Evolutionary conservation across 352 stramenopile species (phyloP), one percentile per base, ranked within the genome.

Genomic region (Lagenidium giganteum): DNA sequence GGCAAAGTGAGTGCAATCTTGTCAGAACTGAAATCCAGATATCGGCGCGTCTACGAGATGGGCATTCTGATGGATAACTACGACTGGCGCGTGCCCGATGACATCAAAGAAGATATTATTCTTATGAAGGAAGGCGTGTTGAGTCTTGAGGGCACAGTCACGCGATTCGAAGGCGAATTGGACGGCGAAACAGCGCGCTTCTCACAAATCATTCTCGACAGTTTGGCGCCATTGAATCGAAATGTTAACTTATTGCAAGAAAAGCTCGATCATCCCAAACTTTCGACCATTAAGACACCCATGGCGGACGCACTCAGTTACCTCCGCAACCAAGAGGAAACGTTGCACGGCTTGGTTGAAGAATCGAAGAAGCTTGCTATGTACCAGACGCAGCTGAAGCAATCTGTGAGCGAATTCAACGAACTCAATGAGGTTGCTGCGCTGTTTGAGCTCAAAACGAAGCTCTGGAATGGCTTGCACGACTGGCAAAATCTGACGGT

Each of bases 81-180:
- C 51, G 64, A 83, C 7, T 97, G 92, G 93, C 66, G 76, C 13
- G 69, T 97, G 3, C 84, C 88, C 0, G 92, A 98, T 25, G 71
- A 97, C 20, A 78, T 97, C 49, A 95, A 95, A 41, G 90, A 95
- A 40, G 70, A 96, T 43, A 93, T 98, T 38, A 85, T 96, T 38
- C 81, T 98, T 31, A 89, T 97, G 75, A 95, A 96, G 26, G 85
- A 97, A 54, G 84, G 90, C 6, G 87, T 98, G 2, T 51, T 87
- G 29, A 84, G 75, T 29, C 63, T 98, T 1, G 92, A 98, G 61
- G 78, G 76, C 5, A 94, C 84, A 0, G 67, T 96, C 2, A 88
- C 87, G 4, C 78, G 83, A 16, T 96, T 94, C 24, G 88, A 97
- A 63, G 87, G 71, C 12, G 79, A 95, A 23, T 72, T 97, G 23